A percentile compares a stretch with the other conserved stretches of the same genome.
These are phyloP conservation scores for Clonostachys rhizophaga DNA, from an alignment of 2,329 filamentous ascomycete genomes.

Conservation along the genomic window DNA sequence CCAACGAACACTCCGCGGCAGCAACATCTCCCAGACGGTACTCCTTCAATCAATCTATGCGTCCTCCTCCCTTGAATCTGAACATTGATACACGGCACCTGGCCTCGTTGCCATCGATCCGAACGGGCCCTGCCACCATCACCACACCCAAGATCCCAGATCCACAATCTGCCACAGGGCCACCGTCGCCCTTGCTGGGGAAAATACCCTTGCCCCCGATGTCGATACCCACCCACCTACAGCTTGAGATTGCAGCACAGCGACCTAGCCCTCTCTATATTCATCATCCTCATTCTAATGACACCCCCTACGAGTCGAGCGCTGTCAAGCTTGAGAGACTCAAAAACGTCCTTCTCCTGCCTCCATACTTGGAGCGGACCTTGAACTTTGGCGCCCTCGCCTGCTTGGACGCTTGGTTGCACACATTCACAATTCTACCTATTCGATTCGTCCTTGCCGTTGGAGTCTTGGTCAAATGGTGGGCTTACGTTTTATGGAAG, in stretches of 20 bases:
- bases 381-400: conserved; percentile 85
- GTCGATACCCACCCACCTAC: conserved; percentile 61
- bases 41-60: conserved; percentile 40
- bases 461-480: conserved; percentile 73
- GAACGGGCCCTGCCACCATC: conserved; percentile 13
- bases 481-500: conserved; percentile 65
- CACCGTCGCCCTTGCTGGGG: conserved; percentile 45
- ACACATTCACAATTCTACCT: conserved; percentile 92
- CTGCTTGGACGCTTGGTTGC: conserved; percentile 93
- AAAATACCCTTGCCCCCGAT: conserved; percentile 60
- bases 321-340: conserved; percentile 88
- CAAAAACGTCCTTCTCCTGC: conserved; percentile 81
- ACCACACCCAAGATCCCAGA: conserved; percentile 2
- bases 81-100: conserved; percentile 18
- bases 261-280: conserved; percentile 63
- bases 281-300: conserved; percentile 49
- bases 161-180: not conserved
- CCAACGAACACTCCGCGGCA: conserved; percentile 12
- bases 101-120: conserved; percentile 10
- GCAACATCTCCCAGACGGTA: conserved; percentile 36
- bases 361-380: conserved; percentile 76
- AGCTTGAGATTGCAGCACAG: conserved; percentile 59
- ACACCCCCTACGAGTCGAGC: conserved; percentile 83
- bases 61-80: conserved; percentile 40
- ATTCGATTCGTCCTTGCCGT: conserved; percentile 81